Evolutionary conservation across 345 rosid species (phyloP).

Genomic region (Corymbia maculata): DNA sequence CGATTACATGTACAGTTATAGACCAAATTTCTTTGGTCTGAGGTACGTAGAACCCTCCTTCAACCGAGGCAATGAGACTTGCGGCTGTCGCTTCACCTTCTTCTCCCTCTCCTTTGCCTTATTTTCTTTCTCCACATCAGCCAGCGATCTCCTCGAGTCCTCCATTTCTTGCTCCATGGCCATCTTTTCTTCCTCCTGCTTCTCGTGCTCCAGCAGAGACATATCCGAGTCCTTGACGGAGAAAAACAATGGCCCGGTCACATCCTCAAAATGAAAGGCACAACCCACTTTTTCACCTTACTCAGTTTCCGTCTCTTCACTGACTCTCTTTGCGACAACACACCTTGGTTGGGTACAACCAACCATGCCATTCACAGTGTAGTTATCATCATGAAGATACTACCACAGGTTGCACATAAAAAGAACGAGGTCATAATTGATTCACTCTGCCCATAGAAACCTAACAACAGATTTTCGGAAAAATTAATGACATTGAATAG

Average conservation of each 20-base stretch:
- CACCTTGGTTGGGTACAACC: constrained; percentile 99
- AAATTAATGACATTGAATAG: background rate
- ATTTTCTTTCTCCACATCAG: constrained; percentile 40
- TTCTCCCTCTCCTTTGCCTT: constrained; percentile 26
- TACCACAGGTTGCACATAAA: background rate
- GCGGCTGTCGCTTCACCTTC: constrained; percentile 68
- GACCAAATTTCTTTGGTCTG: constrained; percentile 75
- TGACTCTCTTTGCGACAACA: constrained; percentile 98
- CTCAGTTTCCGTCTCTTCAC: constrained; percentile 98
- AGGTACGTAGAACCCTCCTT: constrained; percentile 54
- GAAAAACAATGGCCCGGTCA: constrained; percentile 95
- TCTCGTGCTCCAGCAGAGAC: constrained; percentile 77
- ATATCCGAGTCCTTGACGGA: constrained; percentile 83
- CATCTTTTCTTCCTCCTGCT: constrained; percentile 67
- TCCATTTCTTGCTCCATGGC: constrained; percentile 98
- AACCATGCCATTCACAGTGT: constrained; percentile 58
- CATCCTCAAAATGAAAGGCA: constrained; percentile 97
- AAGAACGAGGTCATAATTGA: background rate
- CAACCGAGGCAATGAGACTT: constrained; percentile 57
- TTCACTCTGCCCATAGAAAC: background rate
- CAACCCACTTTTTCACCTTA: constrained; percentile 87
- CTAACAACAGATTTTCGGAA: background rate
- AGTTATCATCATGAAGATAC: constrained; percentile 94
- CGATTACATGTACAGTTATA: constrained; percentile 61
- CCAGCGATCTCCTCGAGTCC: constrained; percentile 62